Evolutionary conservation across 1,284 basidiomycete species (phyloP).

Genomic region (Kalmanozyma brasiliensis): DNA sequence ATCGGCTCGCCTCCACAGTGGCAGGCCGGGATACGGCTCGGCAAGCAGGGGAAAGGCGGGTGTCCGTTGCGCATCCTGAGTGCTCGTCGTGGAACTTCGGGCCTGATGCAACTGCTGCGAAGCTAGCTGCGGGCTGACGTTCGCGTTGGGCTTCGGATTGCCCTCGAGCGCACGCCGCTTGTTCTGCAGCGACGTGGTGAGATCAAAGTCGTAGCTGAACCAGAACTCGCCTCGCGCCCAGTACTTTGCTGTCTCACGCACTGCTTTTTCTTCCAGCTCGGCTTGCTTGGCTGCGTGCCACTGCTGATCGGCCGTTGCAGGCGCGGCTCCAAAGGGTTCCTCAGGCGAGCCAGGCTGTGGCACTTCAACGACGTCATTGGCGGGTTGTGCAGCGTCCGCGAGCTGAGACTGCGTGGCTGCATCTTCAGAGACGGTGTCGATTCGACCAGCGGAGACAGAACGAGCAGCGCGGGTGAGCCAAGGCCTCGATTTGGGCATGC

Average conservation of each 20-base stretch:
- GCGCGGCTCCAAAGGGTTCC: constrained; percentile 2
- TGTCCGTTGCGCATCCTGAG: background rate
- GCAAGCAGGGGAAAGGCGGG: constrained; percentile 69
- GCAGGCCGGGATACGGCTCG: constrained; percentile 78
- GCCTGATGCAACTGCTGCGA: background rate
- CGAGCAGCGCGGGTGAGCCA: constrained; percentile 41
- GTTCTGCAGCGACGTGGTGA: constrained; percentile 71
- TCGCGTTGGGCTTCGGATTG: constrained; percentile 1
- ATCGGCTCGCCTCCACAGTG: constrained; percentile 84
- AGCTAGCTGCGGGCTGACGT: background rate
- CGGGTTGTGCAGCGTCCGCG: constrained; percentile 8
- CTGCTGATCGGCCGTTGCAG: constrained; percentile 34
- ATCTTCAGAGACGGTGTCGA: constrained; percentile 29
- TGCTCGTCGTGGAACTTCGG: background rate
- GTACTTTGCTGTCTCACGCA: constrained; percentile 56
- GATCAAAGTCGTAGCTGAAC: constrained; percentile 71
- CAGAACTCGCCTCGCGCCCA: constrained; percentile 61
- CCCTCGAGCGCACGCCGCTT: constrained; percentile 67
- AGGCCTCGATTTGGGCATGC: constrained; percentile 36
- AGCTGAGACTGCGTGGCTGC: constrained; percentile 12
- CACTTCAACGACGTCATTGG: constrained; percentile 13
- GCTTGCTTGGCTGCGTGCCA: constrained; percentile 58
- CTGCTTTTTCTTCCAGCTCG: constrained; percentile 61
- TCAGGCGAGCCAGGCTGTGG: constrained; percentile 1
- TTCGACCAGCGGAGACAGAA: constrained; percentile 39